These are phyloP conservation scores for Pterula multifida DNA, from an alignment of 1,284 basidiomycete species.

Conservation along the genomic window DNA sequence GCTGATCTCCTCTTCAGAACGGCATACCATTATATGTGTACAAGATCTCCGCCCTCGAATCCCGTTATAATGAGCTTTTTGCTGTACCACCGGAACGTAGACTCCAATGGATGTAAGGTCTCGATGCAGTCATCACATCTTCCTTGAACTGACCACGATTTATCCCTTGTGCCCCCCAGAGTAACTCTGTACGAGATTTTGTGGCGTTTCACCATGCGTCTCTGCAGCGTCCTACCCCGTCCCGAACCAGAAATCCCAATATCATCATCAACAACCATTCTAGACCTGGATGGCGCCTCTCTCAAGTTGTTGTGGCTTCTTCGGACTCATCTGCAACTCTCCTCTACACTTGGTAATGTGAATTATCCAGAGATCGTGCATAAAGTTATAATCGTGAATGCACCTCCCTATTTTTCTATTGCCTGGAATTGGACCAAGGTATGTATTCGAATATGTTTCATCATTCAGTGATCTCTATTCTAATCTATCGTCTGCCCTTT, in stretches of 20 bases:
- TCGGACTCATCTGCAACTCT: conserved; percentile 59
- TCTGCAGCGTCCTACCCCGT: conserved; percentile 57
- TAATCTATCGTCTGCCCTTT: neutral
- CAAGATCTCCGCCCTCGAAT: conserved; percentile 42
- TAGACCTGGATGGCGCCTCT: conserved; percentile 55
- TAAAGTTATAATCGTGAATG: conserved; percentile 57
- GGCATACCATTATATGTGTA: conserved; percentile 69
- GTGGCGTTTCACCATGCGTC: conserved; percentile 46
- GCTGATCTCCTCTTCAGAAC: conserved; percentile 24
- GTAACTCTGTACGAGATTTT: conserved; percentile 55
- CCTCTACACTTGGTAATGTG: conserved; percentile 59
- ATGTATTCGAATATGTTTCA: no score
- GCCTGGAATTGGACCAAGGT: conserved; percentile 75
- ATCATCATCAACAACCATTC: conserved; percentile 56
- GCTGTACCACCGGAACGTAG: conserved; percentile 39
- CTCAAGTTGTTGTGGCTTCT: conserved; percentile 56
- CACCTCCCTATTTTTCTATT: conserved; percentile 66
- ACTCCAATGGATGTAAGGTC: conserved; percentile 63
- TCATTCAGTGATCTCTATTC: no score
- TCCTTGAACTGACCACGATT: neutral
- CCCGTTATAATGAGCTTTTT: conserved; percentile 48
- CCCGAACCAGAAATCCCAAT: conserved; percentile 42
- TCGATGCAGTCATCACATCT: conserved; percentile 6
- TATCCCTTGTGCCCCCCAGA: conserved; percentile 19
- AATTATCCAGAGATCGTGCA: conserved; percentile 70